These are phyloP conservation scores for Rubus idaeus DNA, from an alignment of 306 rosid species.

Conservation along the genomic window DNA sequence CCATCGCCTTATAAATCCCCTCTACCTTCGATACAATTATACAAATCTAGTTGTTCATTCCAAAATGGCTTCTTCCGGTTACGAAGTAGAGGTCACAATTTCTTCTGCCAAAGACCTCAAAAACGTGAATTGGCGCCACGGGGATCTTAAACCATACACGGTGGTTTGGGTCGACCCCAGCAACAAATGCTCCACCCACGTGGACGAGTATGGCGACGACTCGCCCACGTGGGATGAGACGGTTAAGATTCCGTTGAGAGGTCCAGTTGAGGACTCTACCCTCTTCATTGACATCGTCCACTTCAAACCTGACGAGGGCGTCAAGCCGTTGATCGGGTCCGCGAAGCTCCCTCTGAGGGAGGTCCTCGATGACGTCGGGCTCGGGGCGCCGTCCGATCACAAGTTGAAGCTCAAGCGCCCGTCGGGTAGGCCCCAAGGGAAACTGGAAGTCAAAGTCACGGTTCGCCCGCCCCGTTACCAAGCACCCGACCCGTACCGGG, in stretches of 20 bases:
- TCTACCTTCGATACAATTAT: too few species aligned
- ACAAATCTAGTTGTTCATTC: not conserved
- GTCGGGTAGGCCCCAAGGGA: conserved; percentile 75
- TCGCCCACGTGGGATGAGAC: conserved; percentile 70
- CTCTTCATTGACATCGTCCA: conserved; percentile 67
- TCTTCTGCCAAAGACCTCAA: conserved; percentile 58
- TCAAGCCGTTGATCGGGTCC: conserved; percentile 79
- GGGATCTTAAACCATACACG: conserved; percentile 62
- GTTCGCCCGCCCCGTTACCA: conserved; percentile 43
- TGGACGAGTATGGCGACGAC: conserved; percentile 59
- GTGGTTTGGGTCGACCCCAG: conserved; percentile 80
- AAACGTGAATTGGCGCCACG: conserved; percentile 91
- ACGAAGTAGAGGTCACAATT: conserved; percentile 58
- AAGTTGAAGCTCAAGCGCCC: conserved; percentile 63
- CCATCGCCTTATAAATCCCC: not conserved
- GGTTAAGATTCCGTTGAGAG: conserved; percentile 41
- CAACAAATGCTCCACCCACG: conserved; percentile 44
- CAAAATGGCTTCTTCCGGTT: conserved; percentile 56
- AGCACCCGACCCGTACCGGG: conserved; percentile 39
- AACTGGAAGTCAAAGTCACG: conserved; percentile 46
- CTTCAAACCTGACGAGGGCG: conserved; percentile 50
- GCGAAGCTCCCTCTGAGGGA: conserved; percentile 52
- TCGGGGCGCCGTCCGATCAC: conserved; percentile 22
- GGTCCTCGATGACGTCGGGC: conserved; percentile 46
- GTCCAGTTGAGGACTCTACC: conserved; percentile 49